Evolutionary conservation across 495 filamentous ascomycete species (phyloP).

Genomic region (Evernia prunastri): DNA sequence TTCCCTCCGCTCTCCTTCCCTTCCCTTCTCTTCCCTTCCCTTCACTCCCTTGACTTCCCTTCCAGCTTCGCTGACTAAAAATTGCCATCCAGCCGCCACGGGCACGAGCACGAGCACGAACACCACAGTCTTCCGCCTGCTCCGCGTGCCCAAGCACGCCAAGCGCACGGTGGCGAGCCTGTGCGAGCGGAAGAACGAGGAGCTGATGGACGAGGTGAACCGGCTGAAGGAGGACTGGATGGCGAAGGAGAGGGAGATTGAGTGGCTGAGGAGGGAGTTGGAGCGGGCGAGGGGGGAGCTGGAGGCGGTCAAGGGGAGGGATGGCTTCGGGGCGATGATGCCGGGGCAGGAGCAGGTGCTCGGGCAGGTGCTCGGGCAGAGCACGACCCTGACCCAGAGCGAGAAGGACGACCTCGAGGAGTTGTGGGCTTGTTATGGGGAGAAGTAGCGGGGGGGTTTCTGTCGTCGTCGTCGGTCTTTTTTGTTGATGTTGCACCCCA

Average conservation of each 20-base stretch:
- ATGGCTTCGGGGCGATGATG: too few relatives aligned
- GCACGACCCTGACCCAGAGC: background rate
- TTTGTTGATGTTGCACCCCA: background rate
- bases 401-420: background rate
- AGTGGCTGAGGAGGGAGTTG: background rate
- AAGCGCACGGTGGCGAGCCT: background rate
- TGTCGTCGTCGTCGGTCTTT: background rate
- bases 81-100: too few relatives aligned
- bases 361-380: background rate
- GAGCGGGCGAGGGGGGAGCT: background rate
- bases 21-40: too few relatives aligned
- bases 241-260: background rate
- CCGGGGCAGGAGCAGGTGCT: background rate
- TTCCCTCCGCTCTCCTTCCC: background rate
- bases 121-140: conserved; percentile 1
- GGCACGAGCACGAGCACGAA: background rate
- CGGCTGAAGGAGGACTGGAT: background rate
- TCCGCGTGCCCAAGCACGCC: background rate
- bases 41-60: too few relatives aligned
- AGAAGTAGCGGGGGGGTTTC: background rate
- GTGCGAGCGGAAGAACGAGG: background rate
- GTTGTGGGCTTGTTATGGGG: background rate
- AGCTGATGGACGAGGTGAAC: background rate
- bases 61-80: too few relatives aligned
- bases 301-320: background rate